Conservation (phyloP, 2,329 filamentous ascomycete genomes). For the Cladophialophora bantiana region DNA sequence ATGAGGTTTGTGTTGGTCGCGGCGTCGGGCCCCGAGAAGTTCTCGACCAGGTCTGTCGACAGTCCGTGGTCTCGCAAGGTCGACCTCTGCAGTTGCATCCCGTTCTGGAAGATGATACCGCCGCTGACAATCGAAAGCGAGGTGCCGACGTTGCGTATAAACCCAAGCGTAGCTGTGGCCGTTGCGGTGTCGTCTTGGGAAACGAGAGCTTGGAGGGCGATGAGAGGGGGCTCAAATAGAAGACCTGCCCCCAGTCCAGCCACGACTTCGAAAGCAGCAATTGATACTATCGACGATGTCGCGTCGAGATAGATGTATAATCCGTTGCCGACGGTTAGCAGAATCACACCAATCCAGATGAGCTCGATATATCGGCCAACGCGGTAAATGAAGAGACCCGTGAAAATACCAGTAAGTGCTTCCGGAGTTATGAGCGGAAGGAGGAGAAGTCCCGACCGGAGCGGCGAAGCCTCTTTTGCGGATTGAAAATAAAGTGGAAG, state of each 20-base stretch:
- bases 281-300: background rate
- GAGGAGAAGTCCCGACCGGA: constrained; percentile 64
- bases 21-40: constrained; percentile 29
- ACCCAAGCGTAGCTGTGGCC: constrained; percentile 67
- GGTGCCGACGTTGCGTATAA: constrained; percentile 64
- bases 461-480: constrained; percentile 66
- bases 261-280: constrained; percentile 46
- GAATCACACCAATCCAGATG: constrained; percentile 52
- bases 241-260: constrained; percentile 54
- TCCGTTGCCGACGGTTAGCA: constrained; percentile 55
- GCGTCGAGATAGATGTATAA: constrained; percentile 53
- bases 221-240: constrained; percentile 62
- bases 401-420: constrained; percentile 53
- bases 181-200: constrained; percentile 59
- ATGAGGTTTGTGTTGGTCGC: constrained; percentile 43
- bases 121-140: constrained; percentile 66
- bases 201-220: constrained; percentile 62
- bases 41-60: constrained; percentile 26
- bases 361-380: constrained; percentile 57
- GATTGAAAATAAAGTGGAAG: constrained; percentile 76
- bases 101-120: constrained; percentile 56
- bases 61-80: constrained; percentile 39
- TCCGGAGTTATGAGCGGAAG: constrained; percentile 64
- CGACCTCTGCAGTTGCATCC: constrained; percentile 37
- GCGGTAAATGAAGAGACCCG: constrained; percentile 57